Base-by-base conservation (phyloP, 345 rosid species). In the Cardamine resedifolia region DNA sequence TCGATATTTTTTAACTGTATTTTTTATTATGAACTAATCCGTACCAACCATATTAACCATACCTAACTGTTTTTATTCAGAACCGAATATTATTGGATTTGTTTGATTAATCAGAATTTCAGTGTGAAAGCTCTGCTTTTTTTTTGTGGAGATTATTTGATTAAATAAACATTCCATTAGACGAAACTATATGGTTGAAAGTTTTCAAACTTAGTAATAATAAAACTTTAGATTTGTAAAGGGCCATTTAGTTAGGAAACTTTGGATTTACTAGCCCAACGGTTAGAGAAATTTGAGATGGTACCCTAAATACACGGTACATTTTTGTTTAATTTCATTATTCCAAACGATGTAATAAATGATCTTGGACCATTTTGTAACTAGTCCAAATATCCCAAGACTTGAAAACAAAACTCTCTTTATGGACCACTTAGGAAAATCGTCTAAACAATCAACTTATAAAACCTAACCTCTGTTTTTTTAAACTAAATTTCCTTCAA, bases 1-100 rank as follows among this genome's bases (percentile, higher is more conserved):
- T 63, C 19, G 57, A 64, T 49, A 44, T 20, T 30, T 15, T 43
- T 21, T 43, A 34, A 33, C 47, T 23, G 36, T 10, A 20, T 3
- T 31, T 43, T 34, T 31, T 58, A 10, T 39, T 41, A 7, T 16
- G 49, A 28, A 44, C 49, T 43, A 63, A 72, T 19, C 39, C 49
- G 38, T 64, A 64, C 70, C 70, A 72, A 72, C 53, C 63, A 70
- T 41, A 58, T 36, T 8, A 48, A 70, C 61, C 19, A 45, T 38
- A n/a, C 23, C 23, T 12, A 69, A 43, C 45, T 57, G 31, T 19
- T 56, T 4, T 15, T 33, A 39, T 53, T n/a, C n/a, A n/a, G n/a
- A n/a, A n/a, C n/a, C n/a, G 1, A 50, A 2, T 21, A 66, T 23
- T 5, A 51, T 66, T 66, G 20, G 34, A 12, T 36, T 10, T 10